Conservation (phyloP, 768 basidiomycete species). For the Ephemerocybe angulata region DNA sequence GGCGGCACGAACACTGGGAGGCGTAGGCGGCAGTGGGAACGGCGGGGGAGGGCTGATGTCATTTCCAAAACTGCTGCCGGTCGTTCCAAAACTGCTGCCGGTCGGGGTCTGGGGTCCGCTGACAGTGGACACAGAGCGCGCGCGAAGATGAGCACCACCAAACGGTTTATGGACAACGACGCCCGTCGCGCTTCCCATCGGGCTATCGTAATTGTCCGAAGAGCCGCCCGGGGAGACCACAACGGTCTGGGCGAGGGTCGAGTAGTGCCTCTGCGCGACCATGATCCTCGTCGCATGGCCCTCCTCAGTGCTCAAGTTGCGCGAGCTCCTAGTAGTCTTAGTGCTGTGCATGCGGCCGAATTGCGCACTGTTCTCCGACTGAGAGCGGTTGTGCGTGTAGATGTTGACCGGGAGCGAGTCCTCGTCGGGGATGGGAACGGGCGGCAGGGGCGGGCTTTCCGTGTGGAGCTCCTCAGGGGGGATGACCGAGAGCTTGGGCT, state of each 20-base stretch:
- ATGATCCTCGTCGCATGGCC: slow-evolving; percentile 57
- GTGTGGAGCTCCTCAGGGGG: slow-evolving; percentile 50
- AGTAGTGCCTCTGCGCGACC: slow-evolving; percentile 72
- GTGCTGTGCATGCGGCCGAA: slow-evolving; percentile 52
- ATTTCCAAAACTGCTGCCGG: slow-evolving; percentile 32
- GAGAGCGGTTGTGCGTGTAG: slow-evolving; percentile 43
- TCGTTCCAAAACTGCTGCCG: slow-evolving; percentile 28
- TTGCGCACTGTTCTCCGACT: slow-evolving; percentile 54
- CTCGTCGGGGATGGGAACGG: slow-evolving; percentile 57
- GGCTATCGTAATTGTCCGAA: slow-evolving; percentile 34
- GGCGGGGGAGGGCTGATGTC: slow-evolving; percentile 58
- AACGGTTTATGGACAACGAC: slow-evolving; percentile 26
- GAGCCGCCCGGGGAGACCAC: slow-evolving; percentile 44
- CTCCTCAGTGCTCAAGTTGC: slow-evolving; percentile 49
- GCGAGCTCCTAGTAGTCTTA: slow-evolving; percentile 54
- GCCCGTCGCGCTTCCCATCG: slow-evolving; percentile 36
- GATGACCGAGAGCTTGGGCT: slow-evolving; percentile 66
- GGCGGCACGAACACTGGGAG: slow-evolving; percentile 58
- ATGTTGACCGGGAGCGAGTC: slow-evolving; percentile 40
- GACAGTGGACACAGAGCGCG: slow-evolving; percentile 55
- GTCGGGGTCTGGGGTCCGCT: slow-evolving; percentile 37
- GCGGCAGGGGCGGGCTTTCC: slow-evolving; percentile 48
- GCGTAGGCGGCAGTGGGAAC: slow-evolving; percentile 72
- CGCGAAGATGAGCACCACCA: slow-evolving; percentile 54
- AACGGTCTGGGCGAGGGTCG: slow-evolving; percentile 63